These are phyloP conservation scores for Rhodotorula diobovata DNA, from an alignment of 768 basidiomycete species.

Conservation along the genomic window DNA sequence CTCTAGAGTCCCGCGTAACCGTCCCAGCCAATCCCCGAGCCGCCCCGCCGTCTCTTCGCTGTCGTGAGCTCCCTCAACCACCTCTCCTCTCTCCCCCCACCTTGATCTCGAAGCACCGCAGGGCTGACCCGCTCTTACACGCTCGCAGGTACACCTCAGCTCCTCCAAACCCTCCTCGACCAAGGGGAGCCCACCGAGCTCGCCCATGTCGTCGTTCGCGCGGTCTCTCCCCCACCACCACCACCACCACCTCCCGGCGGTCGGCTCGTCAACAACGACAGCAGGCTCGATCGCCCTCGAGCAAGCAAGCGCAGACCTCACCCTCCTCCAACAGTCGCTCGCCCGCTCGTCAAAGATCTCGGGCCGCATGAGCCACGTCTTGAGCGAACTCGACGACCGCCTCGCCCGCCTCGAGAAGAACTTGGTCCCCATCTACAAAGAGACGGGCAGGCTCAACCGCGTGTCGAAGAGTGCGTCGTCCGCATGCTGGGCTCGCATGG, in stretches of 20 bases:
- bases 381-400: slow-evolving; percentile 41
- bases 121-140: too few species aligned
- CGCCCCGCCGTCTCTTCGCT: too few species aligned
- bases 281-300: slow-evolving; percentile 30
- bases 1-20: too few species aligned
- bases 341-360: slow-evolving; percentile 32
- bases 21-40: too few species aligned
- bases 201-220: background rate
- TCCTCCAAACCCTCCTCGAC: too few species aligned
- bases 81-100: too few species aligned
- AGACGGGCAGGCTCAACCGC: slow-evolving; percentile 37
- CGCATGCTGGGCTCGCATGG: background rate
- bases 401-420: slow-evolving; percentile 41
- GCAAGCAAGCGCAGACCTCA: slow-evolving; percentile 39
- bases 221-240: background rate
- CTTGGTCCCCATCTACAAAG: slow-evolving; percentile 42
- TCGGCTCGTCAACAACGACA: background rate
- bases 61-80: too few species aligned
- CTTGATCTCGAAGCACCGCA: too few species aligned
- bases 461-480: slow-evolving; percentile 35
- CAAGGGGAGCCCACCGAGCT: too few species aligned
- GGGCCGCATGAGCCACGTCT: slow-evolving; percentile 32
- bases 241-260: too few species aligned
- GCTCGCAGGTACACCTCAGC: too few species aligned
- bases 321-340: slow-evolving; percentile 41